These are phyloP conservation scores for Chaetomiaceae sp. DNA, from an alignment of 2,329 filamentous ascomycete genomes.

Conservation along the genomic window DNA sequence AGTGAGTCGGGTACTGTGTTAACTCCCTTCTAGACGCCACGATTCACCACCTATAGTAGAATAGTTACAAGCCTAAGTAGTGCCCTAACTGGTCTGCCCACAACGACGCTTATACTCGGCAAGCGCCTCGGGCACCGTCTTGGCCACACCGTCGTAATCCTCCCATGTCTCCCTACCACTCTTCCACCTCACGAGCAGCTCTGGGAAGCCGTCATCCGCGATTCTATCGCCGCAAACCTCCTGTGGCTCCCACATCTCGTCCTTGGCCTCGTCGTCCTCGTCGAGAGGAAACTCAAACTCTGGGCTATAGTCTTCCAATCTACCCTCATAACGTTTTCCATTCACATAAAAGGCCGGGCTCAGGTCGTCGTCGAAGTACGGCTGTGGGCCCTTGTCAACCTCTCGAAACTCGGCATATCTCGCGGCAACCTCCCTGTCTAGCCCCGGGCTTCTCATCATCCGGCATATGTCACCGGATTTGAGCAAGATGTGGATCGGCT, in stretches of 20 bases:
- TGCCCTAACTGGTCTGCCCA: background rate
- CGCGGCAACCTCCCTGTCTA: background rate
- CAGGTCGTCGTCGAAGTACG: background rate
- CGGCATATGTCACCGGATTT: conserved; percentile 1
- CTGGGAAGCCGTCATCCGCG: background rate
- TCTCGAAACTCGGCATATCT: background rate
- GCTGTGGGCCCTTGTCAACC: conserved; percentile 1
- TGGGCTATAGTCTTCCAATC: background rate
- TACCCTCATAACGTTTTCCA: background rate
- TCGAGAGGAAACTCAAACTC: background rate
- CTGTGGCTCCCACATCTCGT: background rate
- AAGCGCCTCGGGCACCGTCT: background rate
- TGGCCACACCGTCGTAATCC: background rate
- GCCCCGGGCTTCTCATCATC: conserved; percentile 1
- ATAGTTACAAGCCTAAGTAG: background rate
- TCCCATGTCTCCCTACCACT: conserved; percentile 8
- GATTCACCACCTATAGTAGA: background rate
- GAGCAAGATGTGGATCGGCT: background rate
- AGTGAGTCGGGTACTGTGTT: background rate
- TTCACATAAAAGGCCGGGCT: background rate
- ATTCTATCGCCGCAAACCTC: conserved; percentile 1
- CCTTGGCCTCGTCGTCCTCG: background rate
- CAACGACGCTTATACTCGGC: conserved; percentile 2
- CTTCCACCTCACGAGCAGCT: conserved; percentile 2
- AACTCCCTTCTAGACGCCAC: background rate